Conservation (phyloP, 2,329 filamentous ascomycete genomes). For the Clarireedia homoeocarpa region DNA sequence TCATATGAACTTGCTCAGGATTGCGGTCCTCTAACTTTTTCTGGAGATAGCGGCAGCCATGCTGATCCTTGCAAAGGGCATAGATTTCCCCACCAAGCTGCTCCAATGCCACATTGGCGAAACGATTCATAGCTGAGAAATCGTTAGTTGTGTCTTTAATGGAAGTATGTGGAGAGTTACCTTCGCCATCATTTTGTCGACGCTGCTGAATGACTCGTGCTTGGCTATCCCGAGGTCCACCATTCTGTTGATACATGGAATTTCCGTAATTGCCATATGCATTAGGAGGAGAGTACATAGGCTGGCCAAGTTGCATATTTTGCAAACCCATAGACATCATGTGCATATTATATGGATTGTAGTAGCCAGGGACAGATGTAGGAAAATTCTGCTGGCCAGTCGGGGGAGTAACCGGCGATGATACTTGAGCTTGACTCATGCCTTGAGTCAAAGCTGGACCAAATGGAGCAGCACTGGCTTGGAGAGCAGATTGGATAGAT, state of each 20-base stretch:
- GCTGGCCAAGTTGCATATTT: constrained; percentile 49
- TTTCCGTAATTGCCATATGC: constrained; percentile 36
- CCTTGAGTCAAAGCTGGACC: constrained; percentile 49
- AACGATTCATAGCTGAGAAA: constrained; percentile 61
- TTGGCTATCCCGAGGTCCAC: constrained; percentile 63
- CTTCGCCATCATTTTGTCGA: constrained; percentile 66
- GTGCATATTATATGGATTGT: constrained; percentile 39
- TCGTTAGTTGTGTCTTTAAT: constrained; percentile 13
- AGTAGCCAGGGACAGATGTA: constrained; percentile 26
- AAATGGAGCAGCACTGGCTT: constrained; percentile 73
- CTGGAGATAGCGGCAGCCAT: constrained; percentile 93
- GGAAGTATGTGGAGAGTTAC: constrained; percentile 33
- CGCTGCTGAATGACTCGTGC: constrained; percentile 68
- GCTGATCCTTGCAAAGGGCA: constrained; percentile 90
- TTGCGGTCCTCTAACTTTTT: constrained; percentile 92
- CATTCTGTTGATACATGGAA: constrained; percentile 24
- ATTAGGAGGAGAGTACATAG: constrained; percentile 48
- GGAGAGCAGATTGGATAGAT: constrained; percentile 63
- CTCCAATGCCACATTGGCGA: constrained; percentile 75
- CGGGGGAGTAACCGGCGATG: constrained; percentile 23
- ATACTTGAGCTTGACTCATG: constrained; percentile 24
- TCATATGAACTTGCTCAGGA: constrained; percentile 77
- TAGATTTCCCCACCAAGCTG: constrained; percentile 78
- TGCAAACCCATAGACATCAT: constrained; percentile 63
- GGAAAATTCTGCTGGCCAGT: constrained; percentile 23